These are phyloP conservation scores for Leptographium wingfieldii DNA, from an alignment of 2,329 filamentous ascomycete genomes.

Conservation along the genomic window DNA sequence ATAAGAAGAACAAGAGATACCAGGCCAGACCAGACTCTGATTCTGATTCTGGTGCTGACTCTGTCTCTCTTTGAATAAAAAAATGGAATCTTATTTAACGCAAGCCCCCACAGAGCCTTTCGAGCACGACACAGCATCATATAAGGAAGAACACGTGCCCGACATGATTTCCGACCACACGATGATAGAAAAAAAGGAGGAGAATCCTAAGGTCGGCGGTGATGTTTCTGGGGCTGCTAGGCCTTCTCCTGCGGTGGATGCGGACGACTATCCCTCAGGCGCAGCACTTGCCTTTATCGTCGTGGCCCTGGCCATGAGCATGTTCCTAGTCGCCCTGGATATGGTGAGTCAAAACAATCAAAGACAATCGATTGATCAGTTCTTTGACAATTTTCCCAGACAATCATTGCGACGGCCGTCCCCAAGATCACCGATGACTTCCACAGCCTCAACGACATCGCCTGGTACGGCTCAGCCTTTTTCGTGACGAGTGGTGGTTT, in stretches of 20 bases:
- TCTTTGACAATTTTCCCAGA: conserved; percentile 14
- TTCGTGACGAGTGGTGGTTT: conserved; percentile 27
- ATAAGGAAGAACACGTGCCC: background rate
- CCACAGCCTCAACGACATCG: background rate
- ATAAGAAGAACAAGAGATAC: background rate
- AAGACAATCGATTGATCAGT: too few relatives aligned
- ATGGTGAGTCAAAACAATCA: background rate
- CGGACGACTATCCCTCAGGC: background rate
- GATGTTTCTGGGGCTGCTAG: background rate
- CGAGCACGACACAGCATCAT: too few relatives aligned
- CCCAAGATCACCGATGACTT: background rate
- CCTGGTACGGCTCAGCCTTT: conserved; percentile 33
- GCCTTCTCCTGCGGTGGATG: background rate
- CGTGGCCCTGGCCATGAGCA: background rate
- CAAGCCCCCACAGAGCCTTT: background rate
- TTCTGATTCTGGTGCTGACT: too few relatives aligned
- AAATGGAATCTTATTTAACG: background rate
- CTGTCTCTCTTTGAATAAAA: background rate
- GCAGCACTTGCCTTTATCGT: background rate
- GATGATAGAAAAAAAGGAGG: background rate
- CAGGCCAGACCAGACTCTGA: background rate
- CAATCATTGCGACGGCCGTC: conserved; percentile 29
- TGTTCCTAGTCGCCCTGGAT: background rate
- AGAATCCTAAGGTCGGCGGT: background rate
- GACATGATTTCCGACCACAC: background rate